Evolutionary conservation across 768 basidiomycete species (phyloP).

Genomic region (Mrakia gelida): DNA sequence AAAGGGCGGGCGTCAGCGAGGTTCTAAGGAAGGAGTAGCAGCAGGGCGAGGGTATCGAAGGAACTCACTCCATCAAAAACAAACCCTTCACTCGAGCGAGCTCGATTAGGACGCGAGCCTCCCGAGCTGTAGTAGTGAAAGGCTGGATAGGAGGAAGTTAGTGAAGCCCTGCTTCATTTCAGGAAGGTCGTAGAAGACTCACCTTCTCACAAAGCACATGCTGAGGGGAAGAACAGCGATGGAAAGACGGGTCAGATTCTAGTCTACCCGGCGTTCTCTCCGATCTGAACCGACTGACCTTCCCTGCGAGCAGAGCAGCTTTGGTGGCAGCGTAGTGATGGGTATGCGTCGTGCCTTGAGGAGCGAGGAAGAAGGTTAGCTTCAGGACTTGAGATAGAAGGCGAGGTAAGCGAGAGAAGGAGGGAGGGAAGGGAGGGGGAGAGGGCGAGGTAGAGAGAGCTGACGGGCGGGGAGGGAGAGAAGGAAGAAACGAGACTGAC

Average conservation of each 20-base stretch:
- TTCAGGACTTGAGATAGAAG: too few relatives aligned
- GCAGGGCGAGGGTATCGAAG: not conserved
- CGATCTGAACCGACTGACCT: not conserved
- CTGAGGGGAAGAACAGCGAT: not conserved
- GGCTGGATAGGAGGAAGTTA: not conserved
- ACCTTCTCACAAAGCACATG: constrained; percentile 21
- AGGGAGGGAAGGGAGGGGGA: too few relatives aligned
- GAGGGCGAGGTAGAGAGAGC: too few relatives aligned
- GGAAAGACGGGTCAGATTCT: not conserved
- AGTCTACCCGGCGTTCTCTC: not conserved
- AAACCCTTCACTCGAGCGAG: constrained; percentile 28
- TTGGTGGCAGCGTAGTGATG: constrained; percentile 10
- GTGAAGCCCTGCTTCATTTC: not conserved
- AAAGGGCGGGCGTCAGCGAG: not conserved
- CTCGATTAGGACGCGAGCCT: constrained; percentile 31
- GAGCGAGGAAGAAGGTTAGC: too few relatives aligned
- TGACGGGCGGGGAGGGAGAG: not conserved
- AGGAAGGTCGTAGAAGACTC: not conserved
- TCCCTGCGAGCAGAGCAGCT: constrained; percentile 16
- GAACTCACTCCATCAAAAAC: not conserved
- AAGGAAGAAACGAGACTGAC: not conserved
- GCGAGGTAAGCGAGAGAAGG: not conserved
- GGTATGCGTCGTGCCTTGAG: not conserved
- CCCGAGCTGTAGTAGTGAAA: constrained; percentile 36
- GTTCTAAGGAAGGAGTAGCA: not conserved